phyloP scores from a whole-genome alignment of 768 basidiomycete species.

The Boletus vermiculosoides region DNA sequence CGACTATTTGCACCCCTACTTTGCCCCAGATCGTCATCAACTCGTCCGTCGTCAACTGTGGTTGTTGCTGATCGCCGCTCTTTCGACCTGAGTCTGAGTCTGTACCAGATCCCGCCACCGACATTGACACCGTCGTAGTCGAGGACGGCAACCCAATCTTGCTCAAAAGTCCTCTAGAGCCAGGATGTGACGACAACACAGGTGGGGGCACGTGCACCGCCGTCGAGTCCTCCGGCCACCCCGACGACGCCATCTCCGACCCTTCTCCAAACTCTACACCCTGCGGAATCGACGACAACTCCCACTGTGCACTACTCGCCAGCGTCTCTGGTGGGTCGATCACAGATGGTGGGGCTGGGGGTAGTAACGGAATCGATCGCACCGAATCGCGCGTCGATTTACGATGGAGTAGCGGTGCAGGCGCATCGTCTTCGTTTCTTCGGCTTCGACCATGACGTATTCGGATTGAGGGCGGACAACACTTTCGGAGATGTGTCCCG shows the following conservation, averaged over 20 bases:
- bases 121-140: slow-evolving; percentile 13
- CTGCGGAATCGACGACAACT: slow-evolving; percentile 59
- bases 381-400: slow-evolving; percentile 29
- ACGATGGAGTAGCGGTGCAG: slow-evolving; percentile 43
- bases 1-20: slow-evolving; percentile 72
- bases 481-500: not conserved
- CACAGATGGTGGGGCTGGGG: slow-evolving; percentile 40
- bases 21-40: slow-evolving; percentile 68
- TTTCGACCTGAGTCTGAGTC: slow-evolving; percentile 1
- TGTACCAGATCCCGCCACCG: not conserved
- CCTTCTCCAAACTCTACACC: slow-evolving; percentile 51
- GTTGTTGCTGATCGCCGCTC: slow-evolving; percentile 28
- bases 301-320: slow-evolving; percentile 57
- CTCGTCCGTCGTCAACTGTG: slow-evolving; percentile 55
- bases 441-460: slow-evolving; percentile 65
- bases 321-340: slow-evolving; percentile 33
- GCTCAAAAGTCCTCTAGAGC: slow-evolving; percentile 7
- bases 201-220: slow-evolving; percentile 30
- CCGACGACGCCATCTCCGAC: slow-evolving; percentile 46
- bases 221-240: slow-evolving; percentile 63
- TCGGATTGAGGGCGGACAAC: slow-evolving; percentile 39
- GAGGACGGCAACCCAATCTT: slow-evolving; percentile 7
- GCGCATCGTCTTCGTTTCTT: slow-evolving; percentile 33
- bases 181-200: slow-evolving; percentile 10
- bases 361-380: slow-evolving; percentile 30